These are phyloP conservation scores for Thozetella sp. DNA, from an alignment of 495 filamentous ascomycete genomes.

Conservation along the genomic window DNA sequence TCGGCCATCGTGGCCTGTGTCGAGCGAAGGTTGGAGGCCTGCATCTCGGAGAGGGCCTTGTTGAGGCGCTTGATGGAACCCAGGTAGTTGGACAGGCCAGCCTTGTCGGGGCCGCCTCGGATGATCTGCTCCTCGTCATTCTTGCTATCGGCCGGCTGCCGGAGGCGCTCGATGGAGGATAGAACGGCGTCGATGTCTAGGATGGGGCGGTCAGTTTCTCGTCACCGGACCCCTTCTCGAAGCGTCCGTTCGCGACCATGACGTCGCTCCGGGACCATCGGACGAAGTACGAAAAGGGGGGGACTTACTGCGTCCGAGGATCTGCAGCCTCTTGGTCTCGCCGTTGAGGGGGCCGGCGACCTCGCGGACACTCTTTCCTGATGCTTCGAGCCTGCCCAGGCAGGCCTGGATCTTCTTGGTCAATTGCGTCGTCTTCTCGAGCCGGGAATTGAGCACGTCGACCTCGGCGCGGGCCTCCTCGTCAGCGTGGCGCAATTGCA, in stretches of 20 bases:
- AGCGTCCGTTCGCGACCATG: background rate
- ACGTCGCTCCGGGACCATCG: background rate
- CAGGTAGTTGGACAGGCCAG: constrained; percentile 83
- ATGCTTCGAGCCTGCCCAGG: constrained; percentile 79
- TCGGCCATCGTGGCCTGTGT: constrained; percentile 90
- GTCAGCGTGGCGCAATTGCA: constrained; percentile 49
- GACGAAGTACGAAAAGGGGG: constrained; percentile 1
- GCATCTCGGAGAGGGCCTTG: constrained; percentile 77
- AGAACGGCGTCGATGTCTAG: constrained; percentile 83
- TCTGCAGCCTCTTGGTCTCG: constrained; percentile 87
- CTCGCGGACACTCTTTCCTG: constrained; percentile 85
- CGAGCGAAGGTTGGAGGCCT: constrained; percentile 81
- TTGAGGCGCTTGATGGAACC: constrained; percentile 86
- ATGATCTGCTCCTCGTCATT: constrained; percentile 90
- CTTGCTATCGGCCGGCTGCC: constrained; percentile 85
- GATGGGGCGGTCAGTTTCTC: background rate
- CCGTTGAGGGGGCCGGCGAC: constrained; percentile 92
- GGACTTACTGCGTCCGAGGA: constrained; percentile 70
- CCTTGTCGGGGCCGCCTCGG: constrained; percentile 77
- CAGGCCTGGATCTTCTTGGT: constrained; percentile 94
- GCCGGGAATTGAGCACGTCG: constrained; percentile 64
- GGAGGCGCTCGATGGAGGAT: constrained; percentile 82
- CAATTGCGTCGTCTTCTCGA: constrained; percentile 68
- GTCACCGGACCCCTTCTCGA: background rate
- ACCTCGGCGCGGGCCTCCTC: constrained; percentile 68